Base-by-base conservation (phyloP, 2,329 filamentous ascomycete genomes). In the Talaromyces sp. region DNA sequence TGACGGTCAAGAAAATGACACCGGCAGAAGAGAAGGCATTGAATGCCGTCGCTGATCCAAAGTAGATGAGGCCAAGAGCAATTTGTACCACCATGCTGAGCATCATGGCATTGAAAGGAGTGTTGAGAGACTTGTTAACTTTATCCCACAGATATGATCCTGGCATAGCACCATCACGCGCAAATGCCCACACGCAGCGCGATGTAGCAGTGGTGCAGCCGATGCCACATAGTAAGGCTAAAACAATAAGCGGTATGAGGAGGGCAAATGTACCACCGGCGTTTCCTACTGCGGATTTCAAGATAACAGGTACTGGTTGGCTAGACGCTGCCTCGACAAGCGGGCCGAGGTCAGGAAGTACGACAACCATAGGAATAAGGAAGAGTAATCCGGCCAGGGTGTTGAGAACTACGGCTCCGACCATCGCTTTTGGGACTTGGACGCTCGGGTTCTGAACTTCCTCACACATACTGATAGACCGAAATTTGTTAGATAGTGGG, bases 341-440 rank as follows among this genome's bases (percentile, higher is more conserved):
- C 21, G 75, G 75, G 51, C 77, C 72, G 61, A 89, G 79, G 56
- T 88, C 83, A 57, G 86, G 87, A 5, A 91, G 78, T 61, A 90
- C 86, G 71, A 89, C 90, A 66, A 87, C 79, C 59, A 90, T 76
- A 1, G 87, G 86, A 59, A 91, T 81, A 65, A 90, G 77, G 76
- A 89, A 88, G 64, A 90, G 73, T 27, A 90, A 79, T 46, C 88
- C 88, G 63, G 82, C 83, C 64, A 88, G 68, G 55, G 82, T 84
- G 79, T 90, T 90, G 74, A 90, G 80, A 65, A 85, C 65, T 65
- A 90, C 81, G 64, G 87, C 88, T 57, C 78, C 78, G 52, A 89
- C 86, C 85, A 91, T 88, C 66, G 88, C 88, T 43, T 87, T 88
- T 65, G 88, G 87, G 8, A 90, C 87, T 71, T 90, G 88, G 2